Evolutionary conservation across 768 basidiomycete species (phyloP).

Genomic region (Lyophyllum shimeji): DNA sequence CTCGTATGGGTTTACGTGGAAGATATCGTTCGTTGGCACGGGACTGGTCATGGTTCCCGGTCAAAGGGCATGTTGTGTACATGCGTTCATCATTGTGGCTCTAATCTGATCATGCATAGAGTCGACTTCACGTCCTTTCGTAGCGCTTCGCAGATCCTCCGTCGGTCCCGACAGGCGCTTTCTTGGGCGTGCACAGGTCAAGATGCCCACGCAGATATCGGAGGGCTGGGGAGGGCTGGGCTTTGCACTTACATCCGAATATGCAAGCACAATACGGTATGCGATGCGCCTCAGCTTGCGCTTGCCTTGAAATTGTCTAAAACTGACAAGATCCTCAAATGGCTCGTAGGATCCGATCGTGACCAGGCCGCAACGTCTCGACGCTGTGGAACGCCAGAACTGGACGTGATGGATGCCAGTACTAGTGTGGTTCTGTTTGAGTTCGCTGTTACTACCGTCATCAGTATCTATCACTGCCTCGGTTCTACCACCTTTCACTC

Average conservation of each 20-base stretch:
- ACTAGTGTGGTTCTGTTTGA: background rate
- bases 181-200: no score
- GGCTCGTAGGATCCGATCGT: no score
- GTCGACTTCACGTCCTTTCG: background rate
- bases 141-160: no score
- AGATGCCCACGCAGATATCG: no score
- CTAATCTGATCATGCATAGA: background rate
- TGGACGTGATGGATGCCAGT: background rate
- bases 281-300: no score
- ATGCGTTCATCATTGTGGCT: background rate
- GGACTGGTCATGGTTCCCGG: constrained; percentile 24
- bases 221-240: no score
- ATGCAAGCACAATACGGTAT: no score
- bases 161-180: no score
- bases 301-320: no score
- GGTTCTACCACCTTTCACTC: background rate
- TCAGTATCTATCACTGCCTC: background rate
- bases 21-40: constrained; percentile 37
- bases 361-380: no score
- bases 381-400: background rate
- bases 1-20: constrained; percentile 70
- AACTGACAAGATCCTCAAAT: no score
- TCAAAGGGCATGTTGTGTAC: background rate
- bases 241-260: no score
- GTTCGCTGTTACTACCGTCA: background rate